Evolutionary conservation across 2,329 filamentous ascomycete genomes (phyloP), one percentile per base, ranked within the genome.

Genomic region (Beauveria asiatica): DNA sequence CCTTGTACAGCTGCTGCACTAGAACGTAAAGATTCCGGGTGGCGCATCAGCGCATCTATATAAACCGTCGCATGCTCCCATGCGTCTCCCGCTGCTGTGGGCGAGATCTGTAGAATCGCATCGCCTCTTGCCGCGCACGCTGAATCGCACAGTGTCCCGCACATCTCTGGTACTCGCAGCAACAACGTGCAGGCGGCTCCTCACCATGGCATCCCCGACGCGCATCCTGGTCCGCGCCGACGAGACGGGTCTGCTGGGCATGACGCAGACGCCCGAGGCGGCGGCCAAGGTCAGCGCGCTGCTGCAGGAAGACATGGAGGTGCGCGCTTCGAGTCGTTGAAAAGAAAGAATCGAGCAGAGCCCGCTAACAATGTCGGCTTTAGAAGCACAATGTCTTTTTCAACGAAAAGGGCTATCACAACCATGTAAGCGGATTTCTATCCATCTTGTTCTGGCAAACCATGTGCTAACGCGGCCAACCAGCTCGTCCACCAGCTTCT

Each of bases 381-480:
- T 42, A 37, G 25, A 23, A 23, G 17, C 83, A 92, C 66, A 89
- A 96, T 69, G 87, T 92, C 61, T 95, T 87, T 74, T 96, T 92
- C 78, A 95, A 94, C 63, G 62, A 80, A 0, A 68, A 72, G 1
- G 87, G 88, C 0, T 95, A 88, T 64, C 92, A 97, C 68, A 90
- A 96, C 70, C 92, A 96, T 68, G 90, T 80, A 74, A 67, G 70
- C 61, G 2, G 2, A 49, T 25, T n/a, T 48, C 13, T 42, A 21
- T n/a, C 5, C 13, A 37, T 37, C 33, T 6, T 16, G 11, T 6
- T 16, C 33, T 16, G 5, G 16, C 2, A 17, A 30, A n/a, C 6
- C 39, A 51, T 37, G 50, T 67, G 56, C 68, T 58, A 53, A 25
- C 50, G n/a, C 1, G 19, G 33, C 11, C 9, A 3, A 13, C 5